These are phyloP conservation scores for Piedraia hortae DNA, from an alignment of 2,329 filamentous ascomycete genomes.

Conservation along the genomic window DNA sequence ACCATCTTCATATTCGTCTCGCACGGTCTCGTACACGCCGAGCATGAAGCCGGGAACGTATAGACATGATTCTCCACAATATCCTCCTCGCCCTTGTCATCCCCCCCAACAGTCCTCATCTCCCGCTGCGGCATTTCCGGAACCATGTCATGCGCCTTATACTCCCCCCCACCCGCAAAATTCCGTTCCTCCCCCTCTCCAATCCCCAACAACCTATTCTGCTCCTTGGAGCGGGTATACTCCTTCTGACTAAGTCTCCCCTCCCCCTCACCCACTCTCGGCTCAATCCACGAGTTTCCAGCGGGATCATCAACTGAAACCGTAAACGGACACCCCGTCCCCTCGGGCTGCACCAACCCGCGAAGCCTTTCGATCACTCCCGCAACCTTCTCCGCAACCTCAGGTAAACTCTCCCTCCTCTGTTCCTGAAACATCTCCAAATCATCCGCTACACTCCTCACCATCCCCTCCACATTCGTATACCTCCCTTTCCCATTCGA, in stretches of 20 bases:
- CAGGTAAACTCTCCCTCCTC: slow-evolving; percentile 49
- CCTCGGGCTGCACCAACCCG: slow-evolving; percentile 53
- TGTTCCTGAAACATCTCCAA: slow-evolving; percentile 58
- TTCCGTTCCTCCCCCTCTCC: slow-evolving; percentile 18
- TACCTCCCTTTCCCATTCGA: slow-evolving; percentile 73
- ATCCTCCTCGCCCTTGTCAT: slow-evolving; percentile 30
- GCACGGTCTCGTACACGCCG: slow-evolving; percentile 65
- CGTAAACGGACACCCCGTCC: slow-evolving; percentile 62
- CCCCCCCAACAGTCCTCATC: slow-evolving; percentile 14
- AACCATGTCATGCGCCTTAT: slow-evolving; percentile 20
- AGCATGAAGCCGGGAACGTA: slow-evolving; percentile 72
- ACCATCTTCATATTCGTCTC: slow-evolving; percentile 97
- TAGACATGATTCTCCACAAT: slow-evolving; percentile 85
- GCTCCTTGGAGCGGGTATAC: slow-evolving; percentile 54
- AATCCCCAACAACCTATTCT: slow-evolving; percentile 67
- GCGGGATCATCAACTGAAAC: slow-evolving; percentile 70
- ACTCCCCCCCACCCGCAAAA: slow-evolving; percentile 26
- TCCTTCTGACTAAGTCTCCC: slow-evolving; percentile 75
- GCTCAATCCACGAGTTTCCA: slow-evolving; percentile 91
- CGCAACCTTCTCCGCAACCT: slow-evolving; percentile 51
- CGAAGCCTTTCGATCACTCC: slow-evolving; percentile 46
- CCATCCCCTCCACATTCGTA: slow-evolving; percentile 74
- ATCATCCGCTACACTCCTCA: slow-evolving; percentile 53
- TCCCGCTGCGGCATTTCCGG: slow-evolving; percentile 13
- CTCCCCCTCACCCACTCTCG: slow-evolving; percentile 44